Evolutionary conservation across 768 basidiomycete genomes (phyloP), one percentile per base, ranked within the genome.

Genomic region (Phlebiopsis gigantea): DNA sequence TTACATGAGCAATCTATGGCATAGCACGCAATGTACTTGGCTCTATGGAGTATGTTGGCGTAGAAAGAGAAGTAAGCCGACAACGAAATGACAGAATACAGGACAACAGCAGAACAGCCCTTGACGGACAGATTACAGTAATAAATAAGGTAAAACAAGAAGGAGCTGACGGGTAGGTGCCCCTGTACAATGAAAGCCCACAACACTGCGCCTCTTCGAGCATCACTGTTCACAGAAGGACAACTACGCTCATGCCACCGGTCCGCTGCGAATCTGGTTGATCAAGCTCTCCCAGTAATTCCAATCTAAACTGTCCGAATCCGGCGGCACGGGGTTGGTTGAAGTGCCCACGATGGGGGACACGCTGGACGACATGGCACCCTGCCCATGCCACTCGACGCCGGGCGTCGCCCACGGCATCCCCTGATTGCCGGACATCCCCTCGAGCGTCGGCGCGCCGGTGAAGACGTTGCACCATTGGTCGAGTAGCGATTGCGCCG

Each of bases 391-490:
- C 42, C 82, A 76, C 62, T 87, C 85, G 47, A 77, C 73, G 14
- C 79, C 79, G 6, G 80, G 76, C 14, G 82, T 81, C 21, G 79
- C 79, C 87, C 86, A 88, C 7, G 83, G 78, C 59, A 83, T 65
- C 4, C 73, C 69, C 42, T 73, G 30, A 39, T 59, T 9, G 58
- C 59, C 25, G 49, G 57, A 24, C 54, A 60, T 46, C 61, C 58
- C 66, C 49, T 68, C 68, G 14, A 66, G 84, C 1, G 82, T 62
- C 1, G 79, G 77, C 10, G 83, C 79, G 57, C 84, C 87, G 65
- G 82, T 87, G 61, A 90, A 81, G n/a, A 85, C 83, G 59, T 85
- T 86, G 65, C 83, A 88, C 90, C 91, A 93, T 59, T 91, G 87
- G 68, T 93, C 90, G 46, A 93, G 73, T 55, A 93, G 68, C 10